phyloP scores from a whole-genome alignment of 2,329 filamentous ascomycete genomes.

The Diaporthe sp. region DNA sequence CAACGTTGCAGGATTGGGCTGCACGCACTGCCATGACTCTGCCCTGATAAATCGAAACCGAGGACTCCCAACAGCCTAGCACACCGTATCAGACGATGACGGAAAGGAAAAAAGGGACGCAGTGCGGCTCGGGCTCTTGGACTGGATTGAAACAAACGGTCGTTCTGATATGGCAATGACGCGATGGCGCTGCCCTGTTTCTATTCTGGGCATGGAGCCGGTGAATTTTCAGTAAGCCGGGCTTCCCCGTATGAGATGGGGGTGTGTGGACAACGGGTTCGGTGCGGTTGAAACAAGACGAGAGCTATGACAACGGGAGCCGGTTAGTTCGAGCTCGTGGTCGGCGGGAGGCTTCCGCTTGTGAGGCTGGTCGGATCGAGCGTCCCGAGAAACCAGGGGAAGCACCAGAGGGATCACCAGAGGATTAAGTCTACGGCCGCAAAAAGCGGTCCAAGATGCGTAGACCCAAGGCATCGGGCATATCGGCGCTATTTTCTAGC shows the following conservation, averaged over 20 bases:
- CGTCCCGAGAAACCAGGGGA: slow-evolving; percentile 23
- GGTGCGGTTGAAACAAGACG: slow-evolving; percentile 6
- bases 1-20: slow-evolving; percentile 30
- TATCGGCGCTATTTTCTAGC: slow-evolving; percentile 11
- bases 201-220: slow-evolving; percentile 27
- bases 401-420: neutral
- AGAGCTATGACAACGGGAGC: slow-evolving; percentile 19
- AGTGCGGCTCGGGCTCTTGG: slow-evolving; percentile 24
- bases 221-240: slow-evolving; percentile 8
- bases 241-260: slow-evolving; percentile 1
- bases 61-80: neutral
- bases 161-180: slow-evolving; percentile 15
- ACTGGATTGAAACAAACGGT: slow-evolving; percentile 25
- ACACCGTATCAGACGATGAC: slow-evolving; percentile 24
- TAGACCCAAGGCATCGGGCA: slow-evolving; percentile 15
- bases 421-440: neutral
- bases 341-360: slow-evolving; percentile 18
- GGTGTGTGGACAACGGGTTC: neutral
- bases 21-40: slow-evolving; percentile 16
- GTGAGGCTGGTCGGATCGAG: neutral
- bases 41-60: neutral
- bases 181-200: slow-evolving; percentile 19
- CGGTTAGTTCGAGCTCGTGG: slow-evolving; percentile 23
- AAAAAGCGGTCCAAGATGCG: slow-evolving; percentile 19
- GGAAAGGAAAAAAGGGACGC: neutral